Base-by-base conservation (phyloP, 176 grass and related monocot species). In the Leersia perrieri region DNA sequence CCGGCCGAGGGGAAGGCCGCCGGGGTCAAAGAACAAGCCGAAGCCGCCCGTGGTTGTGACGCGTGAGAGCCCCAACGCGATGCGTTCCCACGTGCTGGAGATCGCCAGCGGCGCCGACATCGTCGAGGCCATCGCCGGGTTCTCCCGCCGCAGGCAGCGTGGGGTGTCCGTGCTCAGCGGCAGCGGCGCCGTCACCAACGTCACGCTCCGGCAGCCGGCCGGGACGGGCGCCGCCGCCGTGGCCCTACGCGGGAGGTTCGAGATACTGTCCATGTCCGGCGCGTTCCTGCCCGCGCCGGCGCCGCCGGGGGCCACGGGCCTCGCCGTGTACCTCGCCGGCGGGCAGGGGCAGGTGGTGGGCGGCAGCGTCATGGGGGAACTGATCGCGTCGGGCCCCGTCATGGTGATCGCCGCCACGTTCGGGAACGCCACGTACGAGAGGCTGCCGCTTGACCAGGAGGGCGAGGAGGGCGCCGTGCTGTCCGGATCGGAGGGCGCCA, bases 361-460 rank as follows among this genome's bases (percentile, higher is more conserved):
- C 1, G 95, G 95, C 20, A 92, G 88, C 75, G 91, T 98, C 25
- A 85, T 94, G 67, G 95, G 95, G 7, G 92, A 94, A 69, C 86
- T 98, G 57, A 33, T 94, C 22, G 95, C 95, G 0, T 89, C 90
- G 5, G 95, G 95, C 0, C 92, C 95, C 12, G 95, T 98, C 80
- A 98, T 98, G 95, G 86, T 98, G 57, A 92, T 98, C 75, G 95
- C 95, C 0, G 92, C 95, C 16, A 92, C 95, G 67, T 98, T 94
- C 85, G 83, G 90, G 8, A 98, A 94, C 80, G 95, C 95, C 29
- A 92, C 88, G 7, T 98, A 91, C 65, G 95, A 98, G 86, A 88
- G 90, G 83, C 62, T 98, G 69, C 95, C 95, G 11, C 86, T 98
- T 18, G 77, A 83, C 33, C 85, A 97, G 74, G 94, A 88, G 18